Evolutionary conservation across 441 rosid species (phyloP).

Genomic region (Erodium texanum): DNA sequence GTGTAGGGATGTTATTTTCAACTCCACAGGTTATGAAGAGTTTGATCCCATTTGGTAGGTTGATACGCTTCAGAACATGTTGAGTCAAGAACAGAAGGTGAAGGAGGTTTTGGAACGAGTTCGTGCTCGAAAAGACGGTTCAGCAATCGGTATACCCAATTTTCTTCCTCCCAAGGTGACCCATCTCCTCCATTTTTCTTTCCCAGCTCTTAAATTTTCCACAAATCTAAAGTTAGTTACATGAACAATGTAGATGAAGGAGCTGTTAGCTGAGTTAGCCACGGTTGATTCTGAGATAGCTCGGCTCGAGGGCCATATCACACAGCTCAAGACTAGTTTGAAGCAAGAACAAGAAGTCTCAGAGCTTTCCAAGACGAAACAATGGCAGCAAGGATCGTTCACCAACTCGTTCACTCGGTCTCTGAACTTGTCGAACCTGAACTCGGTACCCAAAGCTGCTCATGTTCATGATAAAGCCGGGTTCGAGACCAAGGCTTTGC

Average conservation of each 20-base stretch:
- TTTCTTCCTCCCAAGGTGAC: conserved; percentile 77
- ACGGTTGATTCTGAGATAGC: conserved; percentile 68
- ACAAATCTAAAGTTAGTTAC: background rate
- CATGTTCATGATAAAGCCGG: conserved; percentile 32
- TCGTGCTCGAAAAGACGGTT: conserved; percentile 34
- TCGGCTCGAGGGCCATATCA: conserved; percentile 61
- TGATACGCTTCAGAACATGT: conserved; percentile 54
- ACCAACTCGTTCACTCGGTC: conserved; percentile 22
- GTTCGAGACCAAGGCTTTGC: conserved; percentile 72
- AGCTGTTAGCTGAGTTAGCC: conserved; percentile 60
- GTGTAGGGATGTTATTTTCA: background rate
- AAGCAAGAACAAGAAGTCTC: conserved; percentile 50
- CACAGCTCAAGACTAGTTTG: conserved; percentile 46
- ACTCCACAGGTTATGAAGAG: background rate
- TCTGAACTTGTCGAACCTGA: conserved; percentile 24
- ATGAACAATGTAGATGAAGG: conserved; percentile 46
- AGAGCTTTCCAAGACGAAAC: conserved; percentile 40
- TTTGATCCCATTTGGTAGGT: conserved; percentile 31
- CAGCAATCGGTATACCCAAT: conserved; percentile 41
- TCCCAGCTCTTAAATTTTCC: background rate
- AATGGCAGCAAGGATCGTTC: conserved; percentile 22
- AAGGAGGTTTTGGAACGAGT: conserved; percentile 50
- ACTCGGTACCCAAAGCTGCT: conserved; percentile 32
- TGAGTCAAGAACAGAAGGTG: conserved; percentile 68
- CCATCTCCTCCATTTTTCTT: background rate